Base-by-base conservation (phyloP, 306 rosid species). In the Citrullus amarus region DNA sequence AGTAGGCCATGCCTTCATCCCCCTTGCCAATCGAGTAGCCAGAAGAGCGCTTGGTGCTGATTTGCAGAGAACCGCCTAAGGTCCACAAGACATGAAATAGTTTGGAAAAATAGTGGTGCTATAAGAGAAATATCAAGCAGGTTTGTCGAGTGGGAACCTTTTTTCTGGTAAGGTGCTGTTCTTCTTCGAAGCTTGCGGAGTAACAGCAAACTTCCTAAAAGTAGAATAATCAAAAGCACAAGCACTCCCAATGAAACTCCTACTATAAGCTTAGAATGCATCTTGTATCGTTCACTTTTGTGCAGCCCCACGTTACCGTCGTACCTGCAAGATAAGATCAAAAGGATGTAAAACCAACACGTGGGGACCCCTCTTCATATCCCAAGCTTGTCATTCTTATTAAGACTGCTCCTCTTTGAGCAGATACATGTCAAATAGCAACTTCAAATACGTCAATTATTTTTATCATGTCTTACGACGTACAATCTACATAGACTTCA, bases 1-100 rank as follows among this genome's bases (percentile, higher is more conserved):
- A 88, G 84, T 86, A 96, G 76, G 98, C 93, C 82, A 87, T 82
- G 69, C 99, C 96, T 76, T 95, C 98, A 25, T 95, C 99, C 89
- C 88, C 96, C 44, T 81, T 82, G 25, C 81, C 87, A 20, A 78
- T 82, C 41, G 98, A 94, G 80, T 86, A 85, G 60, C 82, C 80
- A 3, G 89, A 86, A 73, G 91, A 85, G 81, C 91, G 91, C 81
- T 86, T 92, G 50, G 88, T 87, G 81, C 87, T 81, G 65, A 84
- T 65, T 38, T 87, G 87, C 75, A 87, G 80, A 51, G 96, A 92
- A 74, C 80, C 80, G 53, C 97, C 98, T 92, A 84, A 75, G 69
- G 25, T 41, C 44, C 63, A 74, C 62, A 74, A 18, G 48, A 54
- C 48, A 73, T 50, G 50, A 53, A 32, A 74, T 10, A 53, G 18